Evolutionary conservation across 2,329 filamentous ascomycete species (phyloP), one percentile per base, ranked within the genome.

Genomic region (Aspergillus fijiensis): DNA sequence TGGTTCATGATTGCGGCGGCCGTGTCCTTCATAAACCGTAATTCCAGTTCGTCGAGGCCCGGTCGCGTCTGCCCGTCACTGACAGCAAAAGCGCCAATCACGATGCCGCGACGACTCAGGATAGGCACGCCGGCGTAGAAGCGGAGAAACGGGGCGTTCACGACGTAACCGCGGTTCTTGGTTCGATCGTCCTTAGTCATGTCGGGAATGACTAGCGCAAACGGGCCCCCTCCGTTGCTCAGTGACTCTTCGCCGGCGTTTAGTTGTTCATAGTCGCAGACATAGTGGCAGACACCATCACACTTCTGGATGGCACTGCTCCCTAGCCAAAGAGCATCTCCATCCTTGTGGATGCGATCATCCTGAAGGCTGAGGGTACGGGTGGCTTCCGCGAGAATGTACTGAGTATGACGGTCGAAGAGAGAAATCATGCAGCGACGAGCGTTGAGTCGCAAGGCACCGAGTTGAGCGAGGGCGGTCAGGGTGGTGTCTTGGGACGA

Each of bases 321-420:
- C 1, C 67, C 67, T 12, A 63, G 49, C 67, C 67, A 69, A 9
- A 69, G 55, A 10, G 35, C 54, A 5, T 66, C 61, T 1, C 57
- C 47, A 45, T 42, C 48, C 5, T 64, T 49, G 33, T 57, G 57
- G 16, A 54, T 56, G n/a, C 64, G 39, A 16, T 45, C 39, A 45
- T 45, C 39, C 39, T 45, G 63, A 19, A 69, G 51, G 21, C 63
- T 53, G 2, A 69, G 60, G 5, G 51, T 48, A 5, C 61, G 64
- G 0, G 70, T 72, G 0, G 70, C 64, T 59, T 74, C 71, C 0
- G 71, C 71, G 9, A 74, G 53, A 16, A 74, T 60, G 61, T 72
- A 63, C 53, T 74, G 69, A 12, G 53, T 63, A 4, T 51, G 63
- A 12, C 57, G 60, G 52, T 71, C 71, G 45, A 73, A 70, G 1